Evolutionary conservation across 148 eudicot species (phyloP), one percentile per base, ranked within the genome.

Genomic region (Agrostemma githago): DNA sequence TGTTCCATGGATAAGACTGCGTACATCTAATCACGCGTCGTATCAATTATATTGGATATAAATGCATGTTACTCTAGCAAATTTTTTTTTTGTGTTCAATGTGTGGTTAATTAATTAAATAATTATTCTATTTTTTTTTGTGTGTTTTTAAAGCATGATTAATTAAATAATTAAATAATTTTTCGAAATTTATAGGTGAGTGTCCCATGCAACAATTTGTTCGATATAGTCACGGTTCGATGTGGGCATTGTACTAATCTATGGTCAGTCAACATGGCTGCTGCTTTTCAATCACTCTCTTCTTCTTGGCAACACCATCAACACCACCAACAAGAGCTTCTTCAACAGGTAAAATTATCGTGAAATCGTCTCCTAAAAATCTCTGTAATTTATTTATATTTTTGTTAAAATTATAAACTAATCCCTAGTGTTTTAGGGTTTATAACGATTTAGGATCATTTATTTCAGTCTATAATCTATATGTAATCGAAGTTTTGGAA

Each of bases 221-320:
- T 78, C 40, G 96, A 92, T 66, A 85, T 87, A 14, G 97, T 92
- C 83, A 92, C 97, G 41, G 96, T 92, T 64, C 85, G 96, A 74
- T 92, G 97, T 68, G 97, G 97, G 63, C 96, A 92, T 83, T 92
- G 97, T 83, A 76, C 91, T 37, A 90, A 88, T 83, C 85, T 92
- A 43, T 92, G 91, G 92, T 86, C 90, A 15, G 93, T 92, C 21
- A 90, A 92, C 82, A 90, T 92, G 96, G 97, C 95, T 16, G 89
- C 93, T 63, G 91, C 95, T 59, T 88, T 89, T 76, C 86, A 83
- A 63, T 75, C 94, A 4, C 78, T 83, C 39, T 76, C 85, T 48
- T 59, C 84, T 38, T 59, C 82, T 5, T 82, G 77, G 70, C 80
- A 76, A 6, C 76, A 76, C 26, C 83, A 72, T 71, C 80, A 63